Percentiles rank a stretch among this genome's conserved stretches.
These are phyloP conservation scores for Zygotorulaspora florentina DNA, from an alignment of 805 yeast species.

Conservation along the genomic window DNA sequence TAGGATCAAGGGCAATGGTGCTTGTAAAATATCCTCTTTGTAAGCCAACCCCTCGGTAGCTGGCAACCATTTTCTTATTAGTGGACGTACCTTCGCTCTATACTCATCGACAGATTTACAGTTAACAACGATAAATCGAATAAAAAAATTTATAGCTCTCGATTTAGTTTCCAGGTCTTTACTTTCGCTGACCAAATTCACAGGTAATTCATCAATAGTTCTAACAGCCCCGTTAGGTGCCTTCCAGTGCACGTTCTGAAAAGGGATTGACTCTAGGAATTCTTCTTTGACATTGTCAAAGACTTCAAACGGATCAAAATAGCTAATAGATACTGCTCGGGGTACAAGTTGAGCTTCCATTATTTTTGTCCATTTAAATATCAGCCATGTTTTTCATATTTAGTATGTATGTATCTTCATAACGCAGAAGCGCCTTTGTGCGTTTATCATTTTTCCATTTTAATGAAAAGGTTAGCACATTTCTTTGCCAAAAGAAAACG, in stretches of 20 bases:
- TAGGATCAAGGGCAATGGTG: slow-evolving; percentile 23
- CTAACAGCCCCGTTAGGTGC: slow-evolving; percentile 23
- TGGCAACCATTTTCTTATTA: slow-evolving; percentile 74
- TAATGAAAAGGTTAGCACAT: neutral
- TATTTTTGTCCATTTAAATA: no score
- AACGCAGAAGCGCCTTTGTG: neutral
- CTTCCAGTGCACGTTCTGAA: slow-evolving; percentile 34
- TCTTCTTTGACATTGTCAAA: slow-evolving; percentile 31
- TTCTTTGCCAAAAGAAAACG: neutral
- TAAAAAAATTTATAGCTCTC: slow-evolving; percentile 41
- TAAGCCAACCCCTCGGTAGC: slow-evolving; percentile 7
- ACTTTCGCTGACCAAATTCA: slow-evolving; percentile 22
- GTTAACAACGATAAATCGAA: slow-evolving; percentile 64
- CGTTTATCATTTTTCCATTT: neutral
- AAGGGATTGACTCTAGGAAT: slow-evolving; percentile 27
- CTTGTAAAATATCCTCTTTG: slow-evolving; percentile 1
- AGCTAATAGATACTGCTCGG: slow-evolving; percentile 22
- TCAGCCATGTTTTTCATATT: no score
- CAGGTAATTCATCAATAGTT: slow-evolving; percentile 24
- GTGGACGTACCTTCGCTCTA: slow-evolving; percentile 73
- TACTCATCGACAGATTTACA: slow-evolving; percentile 69
- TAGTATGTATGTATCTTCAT: neutral
- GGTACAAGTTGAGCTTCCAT: slow-evolving; percentile 4
- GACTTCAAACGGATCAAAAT: slow-evolving; percentile 36
- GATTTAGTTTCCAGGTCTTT: slow-evolving; percentile 3